phyloP scores from a whole-genome alignment of 2,329 filamentous ascomycete species.

The Aspergillus melleus region DNA sequence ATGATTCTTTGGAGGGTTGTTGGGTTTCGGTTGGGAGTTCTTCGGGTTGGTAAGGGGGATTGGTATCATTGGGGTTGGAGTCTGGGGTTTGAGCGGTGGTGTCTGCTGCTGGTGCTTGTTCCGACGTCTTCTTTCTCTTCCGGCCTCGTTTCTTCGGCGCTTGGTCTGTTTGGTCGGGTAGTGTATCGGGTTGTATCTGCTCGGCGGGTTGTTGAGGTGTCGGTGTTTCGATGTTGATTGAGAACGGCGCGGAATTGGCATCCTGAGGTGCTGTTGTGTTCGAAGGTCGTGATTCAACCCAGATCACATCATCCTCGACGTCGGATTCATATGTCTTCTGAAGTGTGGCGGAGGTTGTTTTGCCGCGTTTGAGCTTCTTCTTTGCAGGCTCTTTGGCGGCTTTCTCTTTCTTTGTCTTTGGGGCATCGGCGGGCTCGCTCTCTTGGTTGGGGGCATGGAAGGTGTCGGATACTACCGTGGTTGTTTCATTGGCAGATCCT shows the following conservation, averaged over 20 bases:
- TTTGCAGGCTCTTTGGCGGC: slow-evolving; percentile 36
- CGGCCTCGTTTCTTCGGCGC: slow-evolving; percentile 45
- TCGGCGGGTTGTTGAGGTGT: background rate
- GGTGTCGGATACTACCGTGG: background rate
- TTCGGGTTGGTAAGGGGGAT: background rate
- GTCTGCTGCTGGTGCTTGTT: slow-evolving; percentile 19
- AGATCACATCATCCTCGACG: slow-evolving; percentile 44
- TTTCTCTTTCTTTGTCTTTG: slow-evolving; percentile 6
- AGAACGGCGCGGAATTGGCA: background rate
- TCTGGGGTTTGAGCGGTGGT: slow-evolving; percentile 7
- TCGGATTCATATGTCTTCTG: slow-evolving; percentile 31
- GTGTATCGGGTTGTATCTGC: background rate
- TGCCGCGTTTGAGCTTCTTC: slow-evolving; percentile 47
- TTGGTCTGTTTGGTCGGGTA: background rate
- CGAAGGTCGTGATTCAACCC: slow-evolving; percentile 35
- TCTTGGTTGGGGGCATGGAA: background rate
- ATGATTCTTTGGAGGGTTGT: background rate
- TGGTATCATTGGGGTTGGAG: background rate
- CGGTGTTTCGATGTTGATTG: background rate
- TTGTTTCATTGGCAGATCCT: background rate
- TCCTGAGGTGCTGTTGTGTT: slow-evolving; percentile 9
- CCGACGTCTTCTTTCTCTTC: slow-evolving; percentile 40
- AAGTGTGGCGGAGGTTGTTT: slow-evolving; percentile 38
- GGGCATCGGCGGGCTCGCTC: background rate
- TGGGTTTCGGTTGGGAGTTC: background rate